These are phyloP conservation scores for Gnomoniopsis sp. DNA, from an alignment of 2,329 filamentous ascomycete genomes.

Conservation along the genomic window DNA sequence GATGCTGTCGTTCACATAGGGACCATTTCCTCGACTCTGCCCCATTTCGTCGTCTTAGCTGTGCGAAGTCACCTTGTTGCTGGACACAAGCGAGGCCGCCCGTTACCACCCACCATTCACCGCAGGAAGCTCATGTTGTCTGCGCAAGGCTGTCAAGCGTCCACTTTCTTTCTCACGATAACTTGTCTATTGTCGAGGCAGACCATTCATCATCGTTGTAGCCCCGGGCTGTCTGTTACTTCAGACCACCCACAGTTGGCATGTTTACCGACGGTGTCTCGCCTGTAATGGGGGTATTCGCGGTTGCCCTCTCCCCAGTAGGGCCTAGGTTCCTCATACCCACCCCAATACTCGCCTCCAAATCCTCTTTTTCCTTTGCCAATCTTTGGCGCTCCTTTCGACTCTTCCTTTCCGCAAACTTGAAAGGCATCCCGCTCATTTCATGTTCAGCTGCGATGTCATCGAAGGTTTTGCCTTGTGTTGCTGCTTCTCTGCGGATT, in stretches of 20 bases:
- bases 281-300: background rate
- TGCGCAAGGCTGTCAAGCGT: too few species aligned
- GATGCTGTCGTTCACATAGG: background rate
- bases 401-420: constrained; percentile 33
- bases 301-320: background rate
- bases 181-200: too few species aligned
- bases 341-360: background rate
- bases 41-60: background rate
- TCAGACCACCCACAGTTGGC: background rate
- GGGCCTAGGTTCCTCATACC: background rate
- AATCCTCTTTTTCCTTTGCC: background rate
- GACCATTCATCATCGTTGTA: background rate
- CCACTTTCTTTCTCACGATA: too few species aligned
- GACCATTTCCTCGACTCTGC: too few species aligned
- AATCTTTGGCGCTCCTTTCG: background rate
- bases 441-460: constrained; percentile 41
- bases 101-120: too few species aligned
- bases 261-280: background rate
- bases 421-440: constrained; percentile 29
- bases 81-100: too few species aligned
- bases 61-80: background rate
- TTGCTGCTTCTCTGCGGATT: constrained; percentile 49
- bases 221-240: background rate
- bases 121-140: too few species aligned
- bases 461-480: constrained; percentile 51